Base-by-base conservation (phyloP, 163 green algal genomes). In the Prototheca wickerhamii region DNA sequence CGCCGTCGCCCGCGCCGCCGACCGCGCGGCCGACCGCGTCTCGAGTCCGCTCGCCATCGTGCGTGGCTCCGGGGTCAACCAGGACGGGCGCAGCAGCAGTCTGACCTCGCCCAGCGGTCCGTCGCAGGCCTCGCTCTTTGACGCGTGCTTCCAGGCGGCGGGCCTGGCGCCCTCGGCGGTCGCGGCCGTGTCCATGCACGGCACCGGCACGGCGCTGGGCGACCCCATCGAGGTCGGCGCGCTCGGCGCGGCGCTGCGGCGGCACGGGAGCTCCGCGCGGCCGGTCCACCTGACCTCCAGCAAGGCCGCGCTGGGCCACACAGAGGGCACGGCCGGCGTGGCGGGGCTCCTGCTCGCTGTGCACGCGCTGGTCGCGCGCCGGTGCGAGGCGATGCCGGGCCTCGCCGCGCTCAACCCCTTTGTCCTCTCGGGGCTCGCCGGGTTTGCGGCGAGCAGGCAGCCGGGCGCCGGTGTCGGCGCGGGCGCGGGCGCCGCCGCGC, bases 81-180 rank as follows among this genome's bases (percentile, higher is more conserved):
- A 95, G 64, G 87, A 94, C 66, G 89, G 89, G 23, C 77, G 86
- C 37, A 88, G 75, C 66, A 90, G 81, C 57, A 83, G 81, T 33
- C 68, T 94, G 33, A 95, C 87, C 5, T 86, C 87, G 3, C 88
- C 88, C 37, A 91, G 91, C 65, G 87, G 87, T 10, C 88, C 84
- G 2, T 76, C 81, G 10, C 88, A 95, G 70, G 78, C 89, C 72
- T 65, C 63, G 2, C 75, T 87, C 6, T 66, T 95, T 3, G 54
- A 65, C 0, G 30, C 58, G 17, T 76, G 77, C 2, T 49, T 90
- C 43, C 6, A n/a, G 15, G 58, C 53, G 20, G 29, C 42, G 4
- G 25, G 25, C 23, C 20, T 29, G 1, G 29, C 50, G n/a, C 35
- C 61, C 20, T 8, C 3, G 4, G 18, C 25, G 0, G 61, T 84